Evolutionary conservation across 805 yeast species (phyloP).

Genomic region (Ogataea haglerorum): DNA sequence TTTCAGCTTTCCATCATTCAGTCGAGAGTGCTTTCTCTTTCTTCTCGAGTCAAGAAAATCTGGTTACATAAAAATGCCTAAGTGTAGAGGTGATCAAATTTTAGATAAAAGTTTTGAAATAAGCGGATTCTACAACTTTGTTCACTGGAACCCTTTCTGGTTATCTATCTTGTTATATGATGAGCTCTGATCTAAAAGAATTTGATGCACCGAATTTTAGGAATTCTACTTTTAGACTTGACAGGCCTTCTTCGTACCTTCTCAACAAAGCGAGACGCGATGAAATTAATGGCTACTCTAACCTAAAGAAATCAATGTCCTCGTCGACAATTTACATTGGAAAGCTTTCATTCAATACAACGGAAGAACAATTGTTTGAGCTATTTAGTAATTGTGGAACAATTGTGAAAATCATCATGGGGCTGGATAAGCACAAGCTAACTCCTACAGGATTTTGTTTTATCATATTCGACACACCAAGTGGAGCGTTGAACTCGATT

Average conservation of each 20-base stretch:
- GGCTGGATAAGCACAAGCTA: conserved; percentile 81
- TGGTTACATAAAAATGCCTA: too few relatives aligned
- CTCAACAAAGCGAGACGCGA: conserved; percentile 60
- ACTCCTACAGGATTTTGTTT: conserved; percentile 98
- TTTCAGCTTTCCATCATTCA: too few relatives aligned
- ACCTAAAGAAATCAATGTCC: conserved; percentile 59
- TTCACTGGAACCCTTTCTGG: neutral
- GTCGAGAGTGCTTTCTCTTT: too few relatives aligned
- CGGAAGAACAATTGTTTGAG: conserved; percentile 93
- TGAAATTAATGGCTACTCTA: conserved; percentile 50
- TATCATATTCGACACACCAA: conserved; percentile 66
- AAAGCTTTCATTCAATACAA: conserved; percentile 81
- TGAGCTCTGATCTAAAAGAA: conserved; percentile 33
- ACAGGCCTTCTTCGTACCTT: conserved; percentile 67
- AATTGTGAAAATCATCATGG: conserved; percentile 84
- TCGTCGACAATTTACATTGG: conserved; percentile 89
- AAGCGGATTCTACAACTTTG: neutral
- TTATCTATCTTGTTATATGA: neutral
- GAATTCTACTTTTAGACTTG: conserved; percentile 65
- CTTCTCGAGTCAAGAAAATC: too few relatives aligned
- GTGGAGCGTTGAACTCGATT: conserved; percentile 77
- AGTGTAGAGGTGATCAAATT: too few relatives aligned
- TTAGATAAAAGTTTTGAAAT: neutral
- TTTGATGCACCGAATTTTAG: conserved; percentile 54
- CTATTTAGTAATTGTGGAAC: conserved; percentile 79